Base-by-base conservation (phyloP, 768 basidiomycete genomes). In the Hydnomerulius pinastri region DNA sequence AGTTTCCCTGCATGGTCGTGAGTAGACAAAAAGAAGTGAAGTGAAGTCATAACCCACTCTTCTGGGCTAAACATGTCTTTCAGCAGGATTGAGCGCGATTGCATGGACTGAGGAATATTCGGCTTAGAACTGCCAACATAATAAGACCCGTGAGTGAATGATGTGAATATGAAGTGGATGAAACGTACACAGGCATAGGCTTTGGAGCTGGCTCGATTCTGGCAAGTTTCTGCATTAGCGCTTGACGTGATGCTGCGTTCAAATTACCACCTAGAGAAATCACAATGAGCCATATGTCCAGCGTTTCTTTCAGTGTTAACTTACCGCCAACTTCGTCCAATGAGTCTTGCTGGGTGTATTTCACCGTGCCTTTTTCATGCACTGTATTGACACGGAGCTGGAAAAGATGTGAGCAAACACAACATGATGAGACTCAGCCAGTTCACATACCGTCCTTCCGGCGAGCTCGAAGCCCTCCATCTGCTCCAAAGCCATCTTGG, bases 211-310 rank as follows among this genome's bases (percentile, higher is more conserved):
- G 76, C 63, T 92, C 90, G 73, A 85, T 90, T 78, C 97, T 92
- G 71, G 97, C 94, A 82, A 99, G 91, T 85, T 98, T 99, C 76
- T 95, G 92, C 97, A 99, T 99, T 77, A 99, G 92, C 71, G 93
- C 92, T 79, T 97, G 94, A 75, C 97, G 91, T 67, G 93, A 92
- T 65, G 90, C 91, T 78, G 91, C 91, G 77, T 97, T 97, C 79
- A 97, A 83, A 81, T 92, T 92, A 90, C 90, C 91, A 72, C 90
- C 92, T 95, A 65, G 2, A 52, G 17, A 29, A 37, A 29, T 32
- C 43, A 21, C n/a, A 51, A 47, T 65, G 17, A 64, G 36, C 4
- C 40, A 8, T 43, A n/a, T n/a, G 25, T 51, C 27, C 21, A 17
- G 20, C 29, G 43, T 9, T 40, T 17, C 9, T 20, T 41, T 36